Evolutionary conservation across 768 basidiomycete species (phyloP).

Genomic region (Amanita phalloides): DNA sequence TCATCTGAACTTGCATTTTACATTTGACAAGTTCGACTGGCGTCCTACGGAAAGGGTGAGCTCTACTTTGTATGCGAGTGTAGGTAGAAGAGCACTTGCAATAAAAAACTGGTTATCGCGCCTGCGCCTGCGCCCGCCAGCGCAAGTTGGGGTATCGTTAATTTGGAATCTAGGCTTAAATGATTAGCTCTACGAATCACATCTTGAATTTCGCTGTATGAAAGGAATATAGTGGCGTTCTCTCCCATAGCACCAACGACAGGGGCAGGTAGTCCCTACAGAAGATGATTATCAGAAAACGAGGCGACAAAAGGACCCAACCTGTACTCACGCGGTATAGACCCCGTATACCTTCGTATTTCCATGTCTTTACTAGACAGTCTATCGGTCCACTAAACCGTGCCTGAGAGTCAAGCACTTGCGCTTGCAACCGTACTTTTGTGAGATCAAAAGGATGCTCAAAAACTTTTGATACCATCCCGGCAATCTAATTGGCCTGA

Average conservation of each 20-base stretch:
- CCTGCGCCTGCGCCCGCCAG: slow-evolving; percentile 86
- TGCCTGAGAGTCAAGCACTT: slow-evolving; percentile 59
- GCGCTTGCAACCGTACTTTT: slow-evolving; percentile 85
- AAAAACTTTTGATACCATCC: slow-evolving; percentile 78
- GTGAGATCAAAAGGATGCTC: slow-evolving; percentile 92
- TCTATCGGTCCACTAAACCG: slow-evolving; percentile 83
- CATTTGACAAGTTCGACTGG: slow-evolving; percentile 29
- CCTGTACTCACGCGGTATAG: slow-evolving; percentile 67
- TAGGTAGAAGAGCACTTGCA: slow-evolving; percentile 39
- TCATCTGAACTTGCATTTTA: slow-evolving; percentile 27
- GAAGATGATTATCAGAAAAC: background rate
- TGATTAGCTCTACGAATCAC: slow-evolving; percentile 34
- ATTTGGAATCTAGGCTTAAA: slow-evolving; percentile 27
- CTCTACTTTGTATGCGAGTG: background rate
- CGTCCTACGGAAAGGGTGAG: slow-evolving; percentile 13
- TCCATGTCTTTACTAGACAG: slow-evolving; percentile 77
- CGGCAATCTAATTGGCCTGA: slow-evolving; percentile 44
- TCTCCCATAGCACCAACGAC: slow-evolving; percentile 90
- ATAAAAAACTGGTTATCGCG: slow-evolving; percentile 73
- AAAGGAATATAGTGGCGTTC: slow-evolving; percentile 82
- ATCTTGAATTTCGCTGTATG: slow-evolving; percentile 74
- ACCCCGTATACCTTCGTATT: slow-evolving; percentile 72
- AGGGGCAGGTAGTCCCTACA: slow-evolving; percentile 87
- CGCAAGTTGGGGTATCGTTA: slow-evolving; percentile 60
- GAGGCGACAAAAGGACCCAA: background rate